These are phyloP conservation scores for Ascodesmis nigricans DNA, from an alignment of 495 filamentous ascomycete genomes.

Conservation along the genomic window DNA sequence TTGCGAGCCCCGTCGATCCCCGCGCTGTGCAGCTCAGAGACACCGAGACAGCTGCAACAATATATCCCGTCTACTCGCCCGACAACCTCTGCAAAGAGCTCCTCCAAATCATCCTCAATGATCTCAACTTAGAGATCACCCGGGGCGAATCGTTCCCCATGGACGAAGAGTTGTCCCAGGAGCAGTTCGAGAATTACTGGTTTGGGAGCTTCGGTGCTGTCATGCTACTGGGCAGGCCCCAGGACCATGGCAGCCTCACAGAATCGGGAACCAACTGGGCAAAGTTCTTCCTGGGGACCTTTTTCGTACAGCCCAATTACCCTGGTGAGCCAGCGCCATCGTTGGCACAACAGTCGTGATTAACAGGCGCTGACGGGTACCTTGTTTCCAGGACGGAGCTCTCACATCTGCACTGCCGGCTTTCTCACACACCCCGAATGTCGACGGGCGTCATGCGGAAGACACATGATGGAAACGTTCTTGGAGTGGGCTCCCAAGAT, in stretches of 20 bases:
- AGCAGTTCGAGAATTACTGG: slow-evolving; percentile 74
- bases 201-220: slow-evolving; percentile 86
- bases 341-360: too few relatives aligned
- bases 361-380: too few relatives aligned
- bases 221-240: slow-evolving; percentile 58
- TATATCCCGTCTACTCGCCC: slow-evolving; percentile 63
- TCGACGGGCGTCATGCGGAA: too few relatives aligned
- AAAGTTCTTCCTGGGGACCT: slow-evolving; percentile 71
- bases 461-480: too few relatives aligned
- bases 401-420: too few relatives aligned
- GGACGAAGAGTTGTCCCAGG: slow-evolving; percentile 51
- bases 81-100: slow-evolving; percentile 53
- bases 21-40: slow-evolving; percentile 79
- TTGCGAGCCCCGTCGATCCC: slow-evolving; percentile 39
- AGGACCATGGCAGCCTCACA: slow-evolving; percentile 22
- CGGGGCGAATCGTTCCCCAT: slow-evolving; percentile 94
- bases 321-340: slow-evolving; percentile 29
- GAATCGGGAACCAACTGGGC: slow-evolving; percentile 46
- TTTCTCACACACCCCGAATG: too few relatives aligned
- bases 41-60: slow-evolving; percentile 69
- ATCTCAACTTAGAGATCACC: slow-evolving; percentile 86
- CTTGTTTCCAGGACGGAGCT: background rate
- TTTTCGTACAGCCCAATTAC: slow-evolving; percentile 96
- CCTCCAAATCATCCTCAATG: slow-evolving; percentile 57
- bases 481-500: too few relatives aligned